A percentile compares a stretch with the other conserved stretches of the same genome.
These are phyloP conservation scores for Aspergillus nomiae DNA, from an alignment of 2,329 filamentous ascomycete genomes.

Conservation along the genomic window DNA sequence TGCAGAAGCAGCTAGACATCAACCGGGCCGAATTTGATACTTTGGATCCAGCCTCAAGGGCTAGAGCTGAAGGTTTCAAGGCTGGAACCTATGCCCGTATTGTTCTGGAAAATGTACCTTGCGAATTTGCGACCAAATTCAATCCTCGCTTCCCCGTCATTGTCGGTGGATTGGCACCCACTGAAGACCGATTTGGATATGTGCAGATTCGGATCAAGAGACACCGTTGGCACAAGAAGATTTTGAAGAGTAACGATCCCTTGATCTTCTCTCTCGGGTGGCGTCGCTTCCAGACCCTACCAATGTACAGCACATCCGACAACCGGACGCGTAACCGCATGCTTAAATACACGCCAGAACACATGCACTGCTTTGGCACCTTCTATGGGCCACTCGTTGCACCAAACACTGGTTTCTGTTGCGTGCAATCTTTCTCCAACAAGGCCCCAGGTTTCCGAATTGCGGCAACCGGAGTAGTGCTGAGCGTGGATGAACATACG, in stretches of 20 bases:
- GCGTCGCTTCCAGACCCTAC: constrained; percentile 89
- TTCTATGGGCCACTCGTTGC: constrained; percentile 95
- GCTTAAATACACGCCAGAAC: constrained; percentile 98
- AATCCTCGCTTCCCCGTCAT: constrained; percentile 80
- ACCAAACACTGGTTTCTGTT: constrained; percentile 93
- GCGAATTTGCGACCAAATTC: constrained; percentile 85
- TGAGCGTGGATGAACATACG: constrained; percentile 91
- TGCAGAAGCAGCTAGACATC: constrained; percentile 95
- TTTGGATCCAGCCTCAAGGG: constrained; percentile 80
- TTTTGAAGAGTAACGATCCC: constrained; percentile 96
- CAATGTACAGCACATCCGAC: constrained; percentile 93
- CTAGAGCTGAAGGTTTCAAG: constrained; percentile 83
- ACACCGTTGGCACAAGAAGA: constrained; percentile 98
- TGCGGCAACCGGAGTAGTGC: constrained; percentile 87
- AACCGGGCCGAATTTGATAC: constrained; percentile 91
- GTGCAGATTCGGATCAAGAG: constrained; percentile 96
- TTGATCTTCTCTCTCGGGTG: constrained; percentile 96
- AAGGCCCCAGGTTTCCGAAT: constrained; percentile 89
- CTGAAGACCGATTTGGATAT: constrained; percentile 93
- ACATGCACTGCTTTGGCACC: constrained; percentile 98
- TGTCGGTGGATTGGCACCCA: constrained; percentile 86
- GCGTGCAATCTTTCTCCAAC: constrained; percentile 84
- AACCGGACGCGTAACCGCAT: constrained; percentile 92
- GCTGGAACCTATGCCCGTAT: constrained; percentile 93
- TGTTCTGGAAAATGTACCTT: constrained; percentile 83